Conservation (phyloP, 495 filamentous ascomycete genomes). For the Tuber magnatum region DNA sequence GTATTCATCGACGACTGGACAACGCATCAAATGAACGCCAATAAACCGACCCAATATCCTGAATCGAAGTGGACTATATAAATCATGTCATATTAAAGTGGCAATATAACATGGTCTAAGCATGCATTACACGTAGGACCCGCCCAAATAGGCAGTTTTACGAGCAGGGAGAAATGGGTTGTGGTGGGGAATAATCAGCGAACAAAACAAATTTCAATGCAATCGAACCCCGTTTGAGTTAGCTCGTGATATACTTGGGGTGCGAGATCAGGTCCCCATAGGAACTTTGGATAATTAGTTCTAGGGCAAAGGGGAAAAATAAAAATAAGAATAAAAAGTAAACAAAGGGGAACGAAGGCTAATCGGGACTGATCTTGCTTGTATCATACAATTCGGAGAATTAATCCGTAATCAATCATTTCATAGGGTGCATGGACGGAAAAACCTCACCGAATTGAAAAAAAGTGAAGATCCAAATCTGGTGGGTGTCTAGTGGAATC, state of each 20-base stretch:
- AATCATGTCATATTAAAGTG: constrained; percentile 4
- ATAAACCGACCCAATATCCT: neutral
- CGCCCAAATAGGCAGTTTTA: constrained; percentile 3
- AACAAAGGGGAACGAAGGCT: neutral
- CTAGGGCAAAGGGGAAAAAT: neutral
- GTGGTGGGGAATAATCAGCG: constrained; percentile 1
- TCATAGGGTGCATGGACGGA: neutral
- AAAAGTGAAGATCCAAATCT: neutral
- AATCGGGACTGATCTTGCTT: neutral
- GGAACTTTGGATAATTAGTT: constrained; percentile 1
- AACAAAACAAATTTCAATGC: constrained; percentile 3
- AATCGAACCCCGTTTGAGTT: neutral
- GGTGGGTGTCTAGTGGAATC: neutral
- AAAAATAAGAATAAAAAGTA: neutral
- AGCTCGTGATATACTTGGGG: neutral
- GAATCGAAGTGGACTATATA: neutral
- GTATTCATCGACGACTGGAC: constrained; percentile 4
- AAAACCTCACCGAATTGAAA: neutral
- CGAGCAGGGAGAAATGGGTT: neutral
- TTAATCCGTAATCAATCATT: neutral
- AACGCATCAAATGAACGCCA: constrained; percentile 1
- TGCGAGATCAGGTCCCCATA: neutral
- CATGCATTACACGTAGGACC: constrained; percentile 4
- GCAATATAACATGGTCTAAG: neutral
- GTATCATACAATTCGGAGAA: constrained; percentile 2